Evolutionary conservation across 805 yeast species (phyloP), one percentile per base, ranked within the genome.

Genomic region (Ogataea pini): DNA sequence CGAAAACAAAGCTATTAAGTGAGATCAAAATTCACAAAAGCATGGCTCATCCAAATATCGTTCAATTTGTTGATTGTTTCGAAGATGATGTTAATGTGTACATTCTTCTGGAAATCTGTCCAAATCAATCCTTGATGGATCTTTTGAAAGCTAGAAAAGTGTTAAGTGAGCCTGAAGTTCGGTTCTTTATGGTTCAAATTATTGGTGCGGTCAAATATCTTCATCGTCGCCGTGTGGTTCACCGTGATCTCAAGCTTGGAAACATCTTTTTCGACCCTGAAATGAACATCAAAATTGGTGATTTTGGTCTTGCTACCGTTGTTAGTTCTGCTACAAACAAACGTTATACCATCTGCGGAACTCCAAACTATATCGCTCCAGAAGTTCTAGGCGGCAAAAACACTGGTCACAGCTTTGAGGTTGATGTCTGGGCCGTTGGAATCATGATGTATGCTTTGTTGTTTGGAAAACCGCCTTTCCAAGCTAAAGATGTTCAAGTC

Each of bases 321-420:
- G 76, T 94, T 52, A 86, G 86, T 36, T 48, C 64, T 6, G 73
- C 78, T 25, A 78, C 77, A 49, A 88, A 88, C 43, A 82, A 92
- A 56, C 89, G 92, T 62, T 87, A 85, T 65, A 92, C 99, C 37
- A 89, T 94, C 47, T 94, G 99, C 69, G 99, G 99, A 46, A 94
- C 99, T 19, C 99, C 99, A 51, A 94, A 94, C 70, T 94, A 94
- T 67, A 94, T 94, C 64, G 97, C 99, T 1, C 99, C 99, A 7
- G 99, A 94, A 72, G 96, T 94, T 18, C 76, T 94, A 55, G 87
- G 90, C 34, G 96, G 96, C 24, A 89, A 89, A 60, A 80, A 75
- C 46, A 77, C 82, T 10, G 99, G 98, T 7, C 99, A 94, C 67
- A 83, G 95, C 44, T 91, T 82, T 63, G 97, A 90, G 67, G 97